phyloP scores from a whole-genome alignment of 1,284 basidiomycete genomes.

The Ceratobasidium sp. region DNA sequence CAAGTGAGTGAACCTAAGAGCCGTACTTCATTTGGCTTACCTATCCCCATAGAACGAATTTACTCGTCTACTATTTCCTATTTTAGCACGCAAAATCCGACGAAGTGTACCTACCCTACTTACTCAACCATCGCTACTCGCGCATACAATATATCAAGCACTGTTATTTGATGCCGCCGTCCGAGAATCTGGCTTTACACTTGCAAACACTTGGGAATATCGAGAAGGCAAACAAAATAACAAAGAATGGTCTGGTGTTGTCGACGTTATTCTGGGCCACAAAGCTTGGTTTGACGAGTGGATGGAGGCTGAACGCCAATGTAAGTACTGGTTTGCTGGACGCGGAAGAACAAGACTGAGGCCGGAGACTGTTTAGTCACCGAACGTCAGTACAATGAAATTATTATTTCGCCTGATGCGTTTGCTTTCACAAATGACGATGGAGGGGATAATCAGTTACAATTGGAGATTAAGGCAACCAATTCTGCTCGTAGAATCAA shows the following conservation, averaged over 20 bases:
- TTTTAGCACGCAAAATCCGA: slow-evolving; percentile 75
- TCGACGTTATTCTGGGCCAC: slow-evolving; percentile 82
- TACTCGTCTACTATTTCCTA: slow-evolving; percentile 73
- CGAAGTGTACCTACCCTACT: slow-evolving; percentile 80
- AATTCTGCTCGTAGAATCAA: slow-evolving; percentile 83
- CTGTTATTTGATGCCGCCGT: slow-evolving; percentile 87
- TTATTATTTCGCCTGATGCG: slow-evolving; percentile 82
- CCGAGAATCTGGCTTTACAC: slow-evolving; percentile 76
- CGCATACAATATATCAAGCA: slow-evolving; percentile 94
- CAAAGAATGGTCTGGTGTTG: slow-evolving; percentile 75
- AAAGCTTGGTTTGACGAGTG: slow-evolving; percentile 91
- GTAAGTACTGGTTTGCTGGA: slow-evolving; percentile 60
- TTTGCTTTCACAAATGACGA: slow-evolving; percentile 85
- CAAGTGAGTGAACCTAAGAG: slow-evolving; percentile 65
- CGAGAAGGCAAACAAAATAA: slow-evolving; percentile 47
- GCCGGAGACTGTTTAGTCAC: slow-evolving; percentile 63
- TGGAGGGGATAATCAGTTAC: slow-evolving; percentile 60
- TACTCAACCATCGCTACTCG: slow-evolving; percentile 83
- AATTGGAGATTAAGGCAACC: slow-evolving; percentile 69
- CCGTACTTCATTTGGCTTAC: slow-evolving; percentile 31
- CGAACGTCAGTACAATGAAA: slow-evolving; percentile 81
- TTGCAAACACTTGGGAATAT: slow-evolving; percentile 62
- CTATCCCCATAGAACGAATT: slow-evolving; percentile 79
- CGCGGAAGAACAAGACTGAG: slow-evolving; percentile 10
- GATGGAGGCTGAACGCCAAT: slow-evolving; percentile 87